Percentiles rank a stretch among this genome's conserved stretches.
These are phyloP conservation scores for Gossypium longicalyx DNA, from an alignment of 345 rosid genomes.

Conservation along the genomic window DNA sequence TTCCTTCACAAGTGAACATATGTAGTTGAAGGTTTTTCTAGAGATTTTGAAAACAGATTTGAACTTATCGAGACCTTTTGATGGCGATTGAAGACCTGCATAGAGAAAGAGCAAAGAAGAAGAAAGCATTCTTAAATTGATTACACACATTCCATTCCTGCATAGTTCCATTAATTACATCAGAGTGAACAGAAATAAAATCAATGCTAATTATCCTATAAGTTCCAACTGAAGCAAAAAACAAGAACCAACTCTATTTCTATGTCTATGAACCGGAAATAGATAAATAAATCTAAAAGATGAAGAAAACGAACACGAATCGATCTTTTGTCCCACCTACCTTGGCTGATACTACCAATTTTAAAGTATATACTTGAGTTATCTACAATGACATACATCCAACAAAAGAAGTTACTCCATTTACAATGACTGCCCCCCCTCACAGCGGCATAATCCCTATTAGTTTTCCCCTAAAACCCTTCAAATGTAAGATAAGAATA, in stretches of 20 bases:
- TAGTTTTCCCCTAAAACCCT: neutral
- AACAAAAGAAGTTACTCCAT: too few species aligned
- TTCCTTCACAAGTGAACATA: constrained; percentile 56
- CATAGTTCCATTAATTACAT: neutral
- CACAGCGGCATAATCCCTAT: neutral
- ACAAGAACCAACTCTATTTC: neutral
- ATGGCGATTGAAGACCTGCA: constrained; percentile 42
- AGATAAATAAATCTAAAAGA: too few species aligned
- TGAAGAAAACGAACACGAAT: too few species aligned
- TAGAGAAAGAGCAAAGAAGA: neutral
- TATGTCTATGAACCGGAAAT: neutral
- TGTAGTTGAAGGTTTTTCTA: constrained; percentile 43
- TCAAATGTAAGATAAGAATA: neutral
- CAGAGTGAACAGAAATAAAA: neutral
- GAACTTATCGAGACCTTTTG: constrained; percentile 39
- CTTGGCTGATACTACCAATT: neutral
- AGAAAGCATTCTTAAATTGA: neutral
- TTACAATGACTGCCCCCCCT: neutral
- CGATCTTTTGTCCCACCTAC: too few species aligned
- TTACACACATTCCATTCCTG: neutral
- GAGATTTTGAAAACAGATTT: constrained; percentile 43
- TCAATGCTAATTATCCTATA: neutral
- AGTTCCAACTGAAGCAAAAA: neutral
- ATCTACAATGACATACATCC: neutral
- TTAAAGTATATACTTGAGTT: neutral